These are phyloP conservation scores for Rhizopus arrhizus DNA, from an alignment of 371 early-diverging fungal species.

Conservation along the genomic window DNA sequence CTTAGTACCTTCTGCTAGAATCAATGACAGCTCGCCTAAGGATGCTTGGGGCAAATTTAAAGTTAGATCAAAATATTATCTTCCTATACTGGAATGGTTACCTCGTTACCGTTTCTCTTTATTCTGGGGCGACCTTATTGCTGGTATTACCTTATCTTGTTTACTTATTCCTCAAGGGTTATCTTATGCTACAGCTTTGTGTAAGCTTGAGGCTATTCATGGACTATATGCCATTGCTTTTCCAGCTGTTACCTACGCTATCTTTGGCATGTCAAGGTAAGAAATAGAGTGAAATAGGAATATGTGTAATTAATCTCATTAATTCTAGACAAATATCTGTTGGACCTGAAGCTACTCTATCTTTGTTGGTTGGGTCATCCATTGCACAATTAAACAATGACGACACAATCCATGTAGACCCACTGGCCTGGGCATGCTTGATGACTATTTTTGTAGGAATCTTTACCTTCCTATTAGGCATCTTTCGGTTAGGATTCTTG, in stretches of 20 bases:
- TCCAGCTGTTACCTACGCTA: conserved; percentile 80
- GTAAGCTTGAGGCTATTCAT: conserved; percentile 82
- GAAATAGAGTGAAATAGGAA: not conserved
- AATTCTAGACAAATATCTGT: conserved; percentile 76
- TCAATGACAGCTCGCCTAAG: conserved; percentile 33
- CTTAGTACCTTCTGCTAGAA: conserved; percentile 41
- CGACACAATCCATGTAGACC: conserved; percentile 44
- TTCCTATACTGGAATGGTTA: conserved; percentile 89
- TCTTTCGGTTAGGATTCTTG: conserved; percentile 91
- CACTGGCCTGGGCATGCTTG: conserved; percentile 68
- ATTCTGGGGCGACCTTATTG: conserved; percentile 71
- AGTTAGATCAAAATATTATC: conserved; percentile 80
- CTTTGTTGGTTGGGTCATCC: conserved; percentile 84
- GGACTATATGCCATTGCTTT: conserved; percentile 87
- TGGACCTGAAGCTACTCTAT: conserved; percentile 91
- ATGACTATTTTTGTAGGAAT: conserved; percentile 87
- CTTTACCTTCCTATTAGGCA: conserved; percentile 87
- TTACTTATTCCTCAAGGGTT: conserved; percentile 87
- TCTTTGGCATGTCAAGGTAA: conserved; percentile 88
- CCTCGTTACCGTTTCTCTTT: conserved; percentile 69
- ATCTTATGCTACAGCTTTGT: conserved; percentile 88
- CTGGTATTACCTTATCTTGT: conserved; percentile 89
- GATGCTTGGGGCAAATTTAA: conserved; percentile 44
- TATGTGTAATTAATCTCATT: too few species aligned
- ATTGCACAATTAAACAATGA: conserved; percentile 53